Percentiles rank a stretch among this genome's conserved stretches.
phyloP scores from a whole-genome alignment of 352 stramenopile species.

The Phytophthora constricta region DNA sequence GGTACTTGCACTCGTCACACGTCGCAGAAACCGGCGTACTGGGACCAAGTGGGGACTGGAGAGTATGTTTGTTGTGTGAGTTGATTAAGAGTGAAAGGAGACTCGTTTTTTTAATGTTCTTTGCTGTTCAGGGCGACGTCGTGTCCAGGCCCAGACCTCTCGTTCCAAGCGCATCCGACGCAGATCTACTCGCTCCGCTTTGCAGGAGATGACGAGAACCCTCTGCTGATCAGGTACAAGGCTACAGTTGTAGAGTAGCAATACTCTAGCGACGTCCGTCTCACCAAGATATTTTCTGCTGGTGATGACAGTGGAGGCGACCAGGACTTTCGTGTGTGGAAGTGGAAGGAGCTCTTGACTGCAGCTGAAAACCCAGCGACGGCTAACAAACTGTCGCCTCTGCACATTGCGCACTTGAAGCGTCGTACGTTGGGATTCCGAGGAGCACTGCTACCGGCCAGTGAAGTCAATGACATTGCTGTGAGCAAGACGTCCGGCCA shows the following conservation, averaged over 20 bases:
- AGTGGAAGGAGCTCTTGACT: conserved; percentile 67
- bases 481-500: conserved; percentile 41
- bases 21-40: conserved; percentile 44
- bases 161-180: conserved; percentile 71
- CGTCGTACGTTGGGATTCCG: conserved; percentile 64
- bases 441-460: conserved; percentile 61
- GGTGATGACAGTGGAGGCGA: conserved; percentile 58
- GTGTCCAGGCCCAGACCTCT: conserved; percentile 56
- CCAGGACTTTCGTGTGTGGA: conserved; percentile 80
- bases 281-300: conserved; percentile 12
- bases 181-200: conserved; percentile 83
- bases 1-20: not conserved
- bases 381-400: conserved; percentile 36
- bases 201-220: conserved; percentile 55
- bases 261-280: not conserved
- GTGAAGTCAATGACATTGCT: conserved; percentile 73
- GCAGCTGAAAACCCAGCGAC: conserved; percentile 39
- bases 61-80: too few relatives aligned
- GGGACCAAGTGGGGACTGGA: conserved; percentile 49
- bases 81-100: too few relatives aligned
- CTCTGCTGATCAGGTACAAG: conserved; percentile 68
- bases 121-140: conserved; percentile 45
- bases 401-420: conserved; percentile 61
- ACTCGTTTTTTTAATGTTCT: conserved; percentile 11
- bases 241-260: conserved; percentile 4